These are phyloP conservation scores for Oryza australiensis DNA, from an alignment of 176 grass and related monocot species.

Conservation along the genomic window DNA sequence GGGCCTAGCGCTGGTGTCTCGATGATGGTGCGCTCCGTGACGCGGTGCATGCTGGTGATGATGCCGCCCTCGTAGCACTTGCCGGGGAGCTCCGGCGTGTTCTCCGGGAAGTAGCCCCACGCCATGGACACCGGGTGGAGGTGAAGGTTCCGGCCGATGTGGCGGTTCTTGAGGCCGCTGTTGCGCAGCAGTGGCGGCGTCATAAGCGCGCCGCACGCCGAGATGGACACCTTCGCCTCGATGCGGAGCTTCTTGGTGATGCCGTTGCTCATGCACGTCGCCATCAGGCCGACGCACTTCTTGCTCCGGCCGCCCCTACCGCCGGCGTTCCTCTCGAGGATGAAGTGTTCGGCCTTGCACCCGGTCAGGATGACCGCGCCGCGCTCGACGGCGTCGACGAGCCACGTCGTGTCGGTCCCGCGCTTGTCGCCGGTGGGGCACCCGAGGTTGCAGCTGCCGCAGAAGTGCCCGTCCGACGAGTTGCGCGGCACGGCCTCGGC, in stretches of 20 bases:
- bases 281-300: conserved; percentile 65
- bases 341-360: conserved; percentile 53
- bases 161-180: conserved; percentile 64
- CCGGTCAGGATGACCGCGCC: conserved; percentile 58
- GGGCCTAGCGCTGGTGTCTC: conserved; percentile 71
- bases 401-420: conserved; percentile 73
- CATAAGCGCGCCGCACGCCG: conserved; percentile 69
- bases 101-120: conserved; percentile 93
- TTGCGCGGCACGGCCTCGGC: conserved; percentile 55
- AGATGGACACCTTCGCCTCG: conserved; percentile 64
- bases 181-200: conserved; percentile 58
- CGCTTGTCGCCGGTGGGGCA: conserved; percentile 61
- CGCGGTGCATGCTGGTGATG: conserved; percentile 86
- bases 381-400: conserved; percentile 54
- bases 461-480: conserved; percentile 61
- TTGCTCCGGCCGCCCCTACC: conserved; percentile 29
- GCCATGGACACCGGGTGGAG: conserved; percentile 78
- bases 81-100: conserved; percentile 33
- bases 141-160: conserved; percentile 89
- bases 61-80: conserved; percentile 79
- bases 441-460: conserved; percentile 54
- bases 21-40: conserved; percentile 59
- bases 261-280: conserved; percentile 26
- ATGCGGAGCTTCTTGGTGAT: conserved; percentile 60
- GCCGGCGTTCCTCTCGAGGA: conserved; percentile 26